These are phyloP conservation scores for Tylopilus sp. DNA, from an alignment of 768 basidiomycete species.

Conservation along the genomic window DNA sequence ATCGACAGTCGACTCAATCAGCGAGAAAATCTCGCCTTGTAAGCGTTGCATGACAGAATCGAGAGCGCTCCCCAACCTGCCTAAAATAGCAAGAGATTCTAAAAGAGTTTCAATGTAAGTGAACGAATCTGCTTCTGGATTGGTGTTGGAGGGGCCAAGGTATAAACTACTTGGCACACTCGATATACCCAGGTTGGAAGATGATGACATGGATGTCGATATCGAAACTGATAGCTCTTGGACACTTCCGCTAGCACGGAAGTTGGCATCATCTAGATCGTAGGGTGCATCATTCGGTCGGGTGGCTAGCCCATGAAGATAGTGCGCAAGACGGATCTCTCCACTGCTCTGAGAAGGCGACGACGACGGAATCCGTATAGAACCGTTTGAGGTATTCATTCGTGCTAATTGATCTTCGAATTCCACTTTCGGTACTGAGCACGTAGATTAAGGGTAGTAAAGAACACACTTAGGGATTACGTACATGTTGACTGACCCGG, in stretches of 20 bases:
- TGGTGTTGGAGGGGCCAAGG: conserved; percentile 34
- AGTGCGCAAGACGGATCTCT: conserved; percentile 55
- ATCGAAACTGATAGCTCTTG: conserved; percentile 22
- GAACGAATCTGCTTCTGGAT: conserved; percentile 93
- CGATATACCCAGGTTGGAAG: conserved; percentile 22
- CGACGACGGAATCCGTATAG: conserved; percentile 29
- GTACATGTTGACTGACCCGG: conserved; percentile 75
- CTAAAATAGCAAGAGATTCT: conserved; percentile 89
- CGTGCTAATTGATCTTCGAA: conserved; percentile 49
- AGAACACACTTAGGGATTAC: conserved; percentile 25
- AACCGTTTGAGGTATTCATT: conserved; percentile 20
- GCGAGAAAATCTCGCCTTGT: conserved; percentile 73
- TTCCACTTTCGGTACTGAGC: conserved; percentile 61
- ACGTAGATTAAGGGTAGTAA: conserved; percentile 6
- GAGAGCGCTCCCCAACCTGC: conserved; percentile 79
- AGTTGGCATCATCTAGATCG: conserved; percentile 49
- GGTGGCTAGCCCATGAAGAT: conserved; percentile 58
- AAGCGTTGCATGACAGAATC: conserved; percentile 84
- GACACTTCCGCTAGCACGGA: conserved; percentile 17
- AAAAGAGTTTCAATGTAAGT: conserved; percentile 88
- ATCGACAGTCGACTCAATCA: conserved; percentile 84
- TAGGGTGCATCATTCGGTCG: conserved; percentile 78
- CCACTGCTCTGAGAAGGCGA: conserved; percentile 39
- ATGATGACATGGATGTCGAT: conserved; percentile 22
- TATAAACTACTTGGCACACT: conserved; percentile 19